Base-by-base conservation (phyloP, 2,329 filamentous ascomycete species). In the Aureobasidium mangrovei region DNA sequence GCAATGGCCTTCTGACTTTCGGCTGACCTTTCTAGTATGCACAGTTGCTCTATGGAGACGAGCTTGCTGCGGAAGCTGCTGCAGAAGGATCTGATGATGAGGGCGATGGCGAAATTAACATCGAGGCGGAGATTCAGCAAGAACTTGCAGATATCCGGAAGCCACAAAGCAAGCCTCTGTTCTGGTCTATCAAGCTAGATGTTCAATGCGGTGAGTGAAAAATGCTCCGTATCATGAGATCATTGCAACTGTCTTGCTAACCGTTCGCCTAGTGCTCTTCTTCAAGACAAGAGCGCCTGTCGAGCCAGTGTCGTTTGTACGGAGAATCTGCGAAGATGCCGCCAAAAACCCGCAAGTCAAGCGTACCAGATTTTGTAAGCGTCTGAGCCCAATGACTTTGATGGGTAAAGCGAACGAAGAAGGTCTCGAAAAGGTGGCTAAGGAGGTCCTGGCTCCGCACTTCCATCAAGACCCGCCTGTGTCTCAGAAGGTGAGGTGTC, bases 41-140 rank as follows among this genome's bases (percentile, higher is more conserved):
- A 9, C 45, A 52, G 49, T 29, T 44, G 12, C 45, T 46, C 24
- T 51, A 54, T 24, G 35, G 40, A 27, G 46, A 56, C 7, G 32
- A 56, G 29, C 8, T 55, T 27, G 33, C 18, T 27, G 48, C 56
- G 63, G 68, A 54, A 63, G 65, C 48, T 31, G 65, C 67, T 8
- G 68, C 62, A 8, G 71, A 63, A 2, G 71, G 69, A 3, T 72
- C 73, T 18, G 75, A 76, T 46, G 65, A 64, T 24, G 63, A 61
- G 18, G 65, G 65, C 26, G 65, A 47, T 12, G 58, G 63, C 8
- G 65, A 61, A 12, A 67, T 61, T 54, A 85, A 89, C 61, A 88
- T 93, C 61, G 87, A 90, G 64, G 76, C 80, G 4, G 79, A 83
- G 29, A 88, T 93, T 60, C 68, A 81, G 61, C 83, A 82, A 64